These are phyloP conservation scores for Urostyla sp. DNA, from an alignment of 73 alveolate genomes.

Conservation along the genomic window DNA sequence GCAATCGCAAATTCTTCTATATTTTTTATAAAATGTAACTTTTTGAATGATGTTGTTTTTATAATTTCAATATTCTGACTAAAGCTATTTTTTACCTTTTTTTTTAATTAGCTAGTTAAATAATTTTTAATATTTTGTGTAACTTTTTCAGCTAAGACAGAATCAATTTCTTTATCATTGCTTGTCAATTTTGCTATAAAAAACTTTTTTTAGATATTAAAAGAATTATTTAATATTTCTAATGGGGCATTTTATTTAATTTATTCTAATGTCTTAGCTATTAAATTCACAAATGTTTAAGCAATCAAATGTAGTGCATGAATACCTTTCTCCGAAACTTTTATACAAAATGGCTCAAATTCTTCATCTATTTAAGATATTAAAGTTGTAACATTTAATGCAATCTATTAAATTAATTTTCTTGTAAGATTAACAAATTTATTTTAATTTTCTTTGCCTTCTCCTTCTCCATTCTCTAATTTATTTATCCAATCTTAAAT, in stretches of 20 bases:
- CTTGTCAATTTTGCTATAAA: conserved; percentile 40
- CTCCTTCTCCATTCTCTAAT: background rate
- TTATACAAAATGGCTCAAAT: background rate
- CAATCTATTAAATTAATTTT: background rate
- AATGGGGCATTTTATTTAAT: background rate
- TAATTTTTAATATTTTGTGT: background rate
- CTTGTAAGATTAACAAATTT: background rate
- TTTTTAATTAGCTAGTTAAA: background rate
- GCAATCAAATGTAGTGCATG: background rate
- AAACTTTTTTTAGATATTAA: background rate
- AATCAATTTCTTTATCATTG: conserved; percentile 31
- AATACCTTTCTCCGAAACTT: background rate
- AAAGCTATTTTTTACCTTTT: background rate
- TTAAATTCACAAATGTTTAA: background rate
- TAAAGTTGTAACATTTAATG: background rate
- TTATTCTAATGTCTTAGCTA: background rate
- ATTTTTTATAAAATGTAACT: background rate
- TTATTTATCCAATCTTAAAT: background rate
- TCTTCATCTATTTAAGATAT: background rate
- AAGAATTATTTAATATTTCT: background rate
- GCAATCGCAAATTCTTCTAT: background rate
- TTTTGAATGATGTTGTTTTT: background rate
- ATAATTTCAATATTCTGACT: background rate
- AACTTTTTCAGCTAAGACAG: background rate
- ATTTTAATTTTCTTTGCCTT: background rate